A percentile compares a stretch with the other conserved stretches of the same genome.
phyloP scores from a whole-genome alignment of 2,329 filamentous ascomycete genomes.

The Leptographium flavum region DNA sequence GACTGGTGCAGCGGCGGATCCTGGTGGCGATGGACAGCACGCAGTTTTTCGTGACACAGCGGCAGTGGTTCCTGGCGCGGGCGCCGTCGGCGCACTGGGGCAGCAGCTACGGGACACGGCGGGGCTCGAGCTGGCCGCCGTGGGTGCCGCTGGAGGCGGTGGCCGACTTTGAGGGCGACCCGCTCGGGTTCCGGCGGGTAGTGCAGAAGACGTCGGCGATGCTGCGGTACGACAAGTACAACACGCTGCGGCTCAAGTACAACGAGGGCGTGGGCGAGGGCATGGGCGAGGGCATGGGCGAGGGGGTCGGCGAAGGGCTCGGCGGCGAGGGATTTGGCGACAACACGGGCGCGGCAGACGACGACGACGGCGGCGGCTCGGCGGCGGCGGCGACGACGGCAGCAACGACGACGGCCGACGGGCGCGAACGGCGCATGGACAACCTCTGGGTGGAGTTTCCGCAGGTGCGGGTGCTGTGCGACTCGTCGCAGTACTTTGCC shows the following conservation, averaged over 20 bases:
- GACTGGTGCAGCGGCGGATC: constrained; percentile 87
- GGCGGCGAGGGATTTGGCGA: background rate
- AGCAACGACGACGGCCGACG: background rate
- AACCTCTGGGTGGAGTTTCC: constrained; percentile 96
- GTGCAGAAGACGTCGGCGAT: constrained; percentile 94
- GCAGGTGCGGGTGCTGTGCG: constrained; percentile 84
- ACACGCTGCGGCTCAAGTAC: constrained; percentile 89
- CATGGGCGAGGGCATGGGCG: background rate
- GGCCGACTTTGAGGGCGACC: constrained; percentile 88
- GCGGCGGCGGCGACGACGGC: background rate
- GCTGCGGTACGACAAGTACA: constrained; percentile 95
- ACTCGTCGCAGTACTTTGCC: constrained; percentile 93
- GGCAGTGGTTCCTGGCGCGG: constrained; percentile 74
- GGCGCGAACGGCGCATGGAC: constrained; percentile 53
- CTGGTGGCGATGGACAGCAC: constrained; percentile 92
- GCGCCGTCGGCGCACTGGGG: constrained; percentile 88
- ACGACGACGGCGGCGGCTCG: background rate
- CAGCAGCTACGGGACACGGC: constrained; percentile 76
- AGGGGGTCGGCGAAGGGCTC: background rate
- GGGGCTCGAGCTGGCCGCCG: constrained; percentile 83
- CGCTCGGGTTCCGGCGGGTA: constrained; percentile 94
- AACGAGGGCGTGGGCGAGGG: constrained; percentile 70
- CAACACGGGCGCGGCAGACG: background rate
- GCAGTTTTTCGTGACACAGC: constrained; percentile 94
- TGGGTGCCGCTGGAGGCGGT: constrained; percentile 98